Base-by-base conservation (phyloP, 2,329 filamentous ascomycete genomes). In the Xylariaceae sp. region DNA sequence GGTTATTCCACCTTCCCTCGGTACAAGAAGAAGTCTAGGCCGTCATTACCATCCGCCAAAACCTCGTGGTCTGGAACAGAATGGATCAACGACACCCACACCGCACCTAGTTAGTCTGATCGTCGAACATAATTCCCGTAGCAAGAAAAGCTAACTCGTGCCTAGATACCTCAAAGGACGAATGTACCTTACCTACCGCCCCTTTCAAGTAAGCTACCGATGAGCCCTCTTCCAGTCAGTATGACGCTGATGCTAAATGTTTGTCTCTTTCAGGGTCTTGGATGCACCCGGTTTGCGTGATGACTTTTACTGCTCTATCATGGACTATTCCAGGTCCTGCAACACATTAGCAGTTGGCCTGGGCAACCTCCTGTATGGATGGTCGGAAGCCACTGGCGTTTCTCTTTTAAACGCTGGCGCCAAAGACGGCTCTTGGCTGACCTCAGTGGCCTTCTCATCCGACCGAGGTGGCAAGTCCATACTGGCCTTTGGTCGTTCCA, bases 241-340 rank as follows among this genome's bases (percentile, higher is more conserved):
- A n/a, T n/a, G 52, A 4, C 9, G 15, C 42, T 17, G 15, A 35
- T 15, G 4, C 8, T 39, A 18, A 54, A 53, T 51, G 15, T 55
- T 59, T 1, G 59, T 51, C 35, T 4, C 1, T 39, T 34, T 8
- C 63, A 88, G 86, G 75, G 89, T 97, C 5, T 80, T 99, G 4
- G 91, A 97, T 75, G 93, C 93, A 7, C 92, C 92, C 2, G 84
- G 86, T 55, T 79, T 97, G n/a, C 86, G 91, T 58, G 92, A 97
- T 68, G 93, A 99, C 73, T 99, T 92, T 72, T 99, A 99, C 72
- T 97, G 92, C 75, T 94, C 92, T 0, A 81, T 92, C 2, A 80
- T 99, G 56, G 91, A 94, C 8, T 97, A 96, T 73, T 96, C 88
- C 0, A 74, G 82, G 47, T 88, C 84, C 6, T 83, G 85, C 54